phyloP scores from a whole-genome alignment of 352 stramenopile species.

The Phytophthora palmivora region DNA sequence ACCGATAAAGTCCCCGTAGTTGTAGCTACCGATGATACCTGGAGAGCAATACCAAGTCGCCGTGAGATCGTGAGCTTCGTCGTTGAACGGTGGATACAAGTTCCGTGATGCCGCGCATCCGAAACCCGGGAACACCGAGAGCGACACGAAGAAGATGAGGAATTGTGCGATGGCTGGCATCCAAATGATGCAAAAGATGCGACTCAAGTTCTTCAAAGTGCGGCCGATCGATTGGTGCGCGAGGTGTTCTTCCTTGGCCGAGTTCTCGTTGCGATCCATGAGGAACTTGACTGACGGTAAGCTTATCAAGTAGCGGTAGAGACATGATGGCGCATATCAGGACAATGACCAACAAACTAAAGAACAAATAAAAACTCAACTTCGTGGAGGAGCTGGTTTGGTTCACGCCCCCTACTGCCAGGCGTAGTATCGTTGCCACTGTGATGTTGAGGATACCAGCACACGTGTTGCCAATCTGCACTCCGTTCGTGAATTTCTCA shows the following conservation, averaged over 20 bases:
- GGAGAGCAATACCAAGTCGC: conserved; percentile 57
- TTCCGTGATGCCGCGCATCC: conserved; percentile 49
- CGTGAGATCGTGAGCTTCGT: conserved; percentile 28
- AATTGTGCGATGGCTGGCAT: conserved; percentile 55
- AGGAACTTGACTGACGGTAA: conserved; percentile 62
- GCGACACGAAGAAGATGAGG: conserved; percentile 68
- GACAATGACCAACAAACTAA: conserved; percentile 58
- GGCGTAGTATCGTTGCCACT: conserved; percentile 53
- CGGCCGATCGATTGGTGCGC: conserved; percentile 38
- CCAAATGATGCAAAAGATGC: conserved; percentile 62
- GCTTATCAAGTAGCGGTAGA: conserved; percentile 51
- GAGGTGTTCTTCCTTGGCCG: conserved; percentile 39
- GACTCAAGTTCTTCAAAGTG: conserved; percentile 48
- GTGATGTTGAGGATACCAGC: conserved; percentile 66
- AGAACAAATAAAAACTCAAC: conserved; percentile 68
- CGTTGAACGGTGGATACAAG: conserved; percentile 33
- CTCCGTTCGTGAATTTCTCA: conserved; percentile 67
- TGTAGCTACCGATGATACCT: conserved; percentile 66
- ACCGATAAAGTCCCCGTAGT: conserved; percentile 71
- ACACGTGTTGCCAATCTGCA: conserved; percentile 65
- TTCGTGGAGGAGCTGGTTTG: conserved; percentile 42
- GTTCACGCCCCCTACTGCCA: conserved; percentile 53
- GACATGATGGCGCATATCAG: conserved; percentile 45
- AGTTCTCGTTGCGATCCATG: conserved; percentile 58
- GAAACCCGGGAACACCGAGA: conserved; percentile 61